Conservation (phyloP, 768 basidiomycete genomes). For the Tricholoma hemisulphureum region DNA sequence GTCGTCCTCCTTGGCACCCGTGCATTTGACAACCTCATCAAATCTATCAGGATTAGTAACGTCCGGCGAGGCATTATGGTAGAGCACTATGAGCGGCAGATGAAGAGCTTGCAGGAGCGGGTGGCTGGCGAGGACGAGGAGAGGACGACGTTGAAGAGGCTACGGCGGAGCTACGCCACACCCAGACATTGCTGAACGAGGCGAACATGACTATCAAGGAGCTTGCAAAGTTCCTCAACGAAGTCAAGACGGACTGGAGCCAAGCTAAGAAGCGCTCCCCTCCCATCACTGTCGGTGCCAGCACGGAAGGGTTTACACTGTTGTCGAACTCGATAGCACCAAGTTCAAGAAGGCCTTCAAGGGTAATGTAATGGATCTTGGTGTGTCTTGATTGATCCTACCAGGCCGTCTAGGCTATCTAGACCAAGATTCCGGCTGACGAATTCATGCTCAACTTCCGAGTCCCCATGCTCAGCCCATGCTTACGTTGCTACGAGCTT, state of each 20-base stretch:
- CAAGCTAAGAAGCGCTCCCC: constrained; percentile 35
- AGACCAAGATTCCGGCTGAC: constrained; percentile 13
- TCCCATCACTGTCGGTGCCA: constrained; percentile 18
- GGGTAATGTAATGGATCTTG: constrained; percentile 35
- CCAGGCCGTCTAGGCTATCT: constrained; percentile 24
- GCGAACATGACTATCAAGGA: constrained; percentile 13
- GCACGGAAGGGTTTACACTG: constrained; percentile 26
- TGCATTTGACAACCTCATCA: too few species aligned
- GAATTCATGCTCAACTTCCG: constrained; percentile 15
- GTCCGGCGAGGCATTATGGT: constrained; percentile 14
- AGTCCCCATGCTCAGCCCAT: constrained; percentile 12
- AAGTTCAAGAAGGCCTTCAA: constrained; percentile 23
- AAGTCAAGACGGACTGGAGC: constrained; percentile 25
- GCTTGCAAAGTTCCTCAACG: constrained; percentile 8
- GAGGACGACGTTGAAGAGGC: constrained; percentile 9
- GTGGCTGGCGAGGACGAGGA: constrained; percentile 7
- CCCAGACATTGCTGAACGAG: constrained; percentile 10
- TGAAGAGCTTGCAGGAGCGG: too few species aligned
- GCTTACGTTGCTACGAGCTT: constrained; percentile 18
- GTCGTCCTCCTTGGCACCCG: constrained; percentile 31
- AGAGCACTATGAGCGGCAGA: constrained; percentile 20
- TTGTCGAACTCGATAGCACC: constrained; percentile 24
- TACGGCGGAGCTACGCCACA: not conserved
- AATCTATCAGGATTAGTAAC: constrained; percentile 27
- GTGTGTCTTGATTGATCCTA: constrained; percentile 24